Conservation (phyloP, 2,329 filamentous ascomycete species). For the Fusarium chuoi region DNA sequence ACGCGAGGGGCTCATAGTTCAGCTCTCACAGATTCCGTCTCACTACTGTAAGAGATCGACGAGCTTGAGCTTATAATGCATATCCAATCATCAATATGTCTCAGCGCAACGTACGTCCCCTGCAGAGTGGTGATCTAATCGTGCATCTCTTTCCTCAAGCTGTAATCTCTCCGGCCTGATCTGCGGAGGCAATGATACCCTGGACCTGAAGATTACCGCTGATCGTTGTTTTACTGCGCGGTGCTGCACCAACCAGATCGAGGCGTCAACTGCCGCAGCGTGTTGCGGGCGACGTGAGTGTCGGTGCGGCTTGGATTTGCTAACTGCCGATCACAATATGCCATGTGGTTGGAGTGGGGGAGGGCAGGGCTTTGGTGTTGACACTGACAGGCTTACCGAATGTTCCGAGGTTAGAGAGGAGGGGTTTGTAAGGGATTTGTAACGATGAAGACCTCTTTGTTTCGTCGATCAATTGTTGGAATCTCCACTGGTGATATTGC, state of each 20-base stretch:
- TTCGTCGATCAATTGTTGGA: background rate
- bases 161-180: background rate
- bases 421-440: background rate
- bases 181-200: background rate
- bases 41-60: background rate
- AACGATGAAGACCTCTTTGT: background rate
- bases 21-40: background rate
- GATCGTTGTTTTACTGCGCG: background rate
- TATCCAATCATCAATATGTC: background rate
- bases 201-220: background rate
- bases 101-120: background rate
- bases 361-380: background rate
- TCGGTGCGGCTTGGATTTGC: background rate
- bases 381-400: background rate
- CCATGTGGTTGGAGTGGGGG: background rate
- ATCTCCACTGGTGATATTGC: background rate
- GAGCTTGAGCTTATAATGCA: background rate
- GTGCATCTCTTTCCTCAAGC: background rate
- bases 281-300: background rate
- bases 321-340: background rate
- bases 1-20: background rate
- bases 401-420: background rate
- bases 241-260: background rate
- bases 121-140: background rate
- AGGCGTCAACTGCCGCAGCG: background rate